A percentile compares a stretch with the other conserved stretches of the same genome.
Evolutionary conservation across 1,284 basidiomycete species (phyloP).

Genomic region (Pyrrhoderma noxium): DNA sequence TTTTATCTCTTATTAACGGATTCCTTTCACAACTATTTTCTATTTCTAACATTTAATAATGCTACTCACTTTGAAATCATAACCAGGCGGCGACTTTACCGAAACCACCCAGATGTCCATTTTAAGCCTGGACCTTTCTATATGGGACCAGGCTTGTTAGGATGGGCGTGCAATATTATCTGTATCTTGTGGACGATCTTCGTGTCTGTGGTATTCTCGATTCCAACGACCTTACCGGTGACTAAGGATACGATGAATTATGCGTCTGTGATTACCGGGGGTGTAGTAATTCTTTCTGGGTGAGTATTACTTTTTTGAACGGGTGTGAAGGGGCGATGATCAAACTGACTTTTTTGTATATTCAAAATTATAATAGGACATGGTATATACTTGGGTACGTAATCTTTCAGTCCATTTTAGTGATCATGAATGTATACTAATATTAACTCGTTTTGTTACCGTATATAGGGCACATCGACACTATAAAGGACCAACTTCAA

Average conservation of each 20-base stretch:
- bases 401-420: background rate
- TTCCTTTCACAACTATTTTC: no score
- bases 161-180: slow-evolving; percentile 54
- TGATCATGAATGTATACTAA: background rate
- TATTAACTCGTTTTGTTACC: no score
- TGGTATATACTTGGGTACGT: slow-evolving; percentile 18
- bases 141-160: slow-evolving; percentile 68
- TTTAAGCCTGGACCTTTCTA: slow-evolving; percentile 89
- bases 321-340: no score
- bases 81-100: slow-evolving; percentile 61
- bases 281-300: slow-evolving; percentile 32
- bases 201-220: slow-evolving; percentile 62
- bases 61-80: no score
- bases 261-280: slow-evolving; percentile 41
- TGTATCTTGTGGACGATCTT: slow-evolving; percentile 69
- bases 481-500: slow-evolving; percentile 18
- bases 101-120: slow-evolving; percentile 75
- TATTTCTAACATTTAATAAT: no score
- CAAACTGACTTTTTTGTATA: no score
- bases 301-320: no score
- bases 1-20: no score
- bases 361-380: no score
- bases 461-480: slow-evolving; percentile 15
- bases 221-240: slow-evolving; percentile 68
- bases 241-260: slow-evolving; percentile 74